Conservation (phyloP, 306 rosid genomes). For the Leucaena leucocephala region DNA sequence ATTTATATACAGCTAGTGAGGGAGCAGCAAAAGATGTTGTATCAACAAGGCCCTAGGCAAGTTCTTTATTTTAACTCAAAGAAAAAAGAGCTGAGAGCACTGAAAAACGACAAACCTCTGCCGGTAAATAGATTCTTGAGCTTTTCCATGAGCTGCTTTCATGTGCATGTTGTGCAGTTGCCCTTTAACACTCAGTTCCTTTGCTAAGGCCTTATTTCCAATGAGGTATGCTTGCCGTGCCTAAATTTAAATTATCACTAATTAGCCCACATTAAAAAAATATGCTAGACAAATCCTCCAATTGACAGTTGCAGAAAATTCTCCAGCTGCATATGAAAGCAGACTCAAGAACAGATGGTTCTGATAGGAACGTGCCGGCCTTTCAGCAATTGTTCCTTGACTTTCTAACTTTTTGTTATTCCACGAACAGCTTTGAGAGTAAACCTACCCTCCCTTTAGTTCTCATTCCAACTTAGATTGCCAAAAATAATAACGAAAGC, state of each 20-base stretch:
- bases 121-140: slow-evolving; percentile 93
- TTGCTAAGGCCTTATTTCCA: slow-evolving; percentile 93
- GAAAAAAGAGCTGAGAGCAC: slow-evolving; percentile 16
- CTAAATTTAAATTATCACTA: slow-evolving; percentile 51
- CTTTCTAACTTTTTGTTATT: slow-evolving; percentile 1
- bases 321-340: slow-evolving; percentile 7
- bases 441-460: background rate
- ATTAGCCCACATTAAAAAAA: slow-evolving; percentile 30
- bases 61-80: background rate
- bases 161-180: slow-evolving; percentile 89
- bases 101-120: slow-evolving; percentile 75
- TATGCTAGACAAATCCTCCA: slow-evolving; percentile 21
- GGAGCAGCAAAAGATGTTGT: background rate
- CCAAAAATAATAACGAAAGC: background rate
- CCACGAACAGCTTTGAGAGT: slow-evolving; percentile 3
- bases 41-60: slow-evolving; percentile 1
- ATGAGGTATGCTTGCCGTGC: slow-evolving; percentile 93
- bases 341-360: slow-evolving; percentile 14
- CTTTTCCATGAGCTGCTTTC: slow-evolving; percentile 96
- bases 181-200: slow-evolving; percentile 88
- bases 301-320: slow-evolving; percentile 26
- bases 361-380: slow-evolving; percentile 32
- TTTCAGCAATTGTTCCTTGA: slow-evolving; percentile 32
- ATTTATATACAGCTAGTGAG: slow-evolving; percentile 1
- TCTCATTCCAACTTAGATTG: slow-evolving; percentile 8